A percentile compares a stretch with the other conserved stretches of the same genome.
These are phyloP conservation scores for Solanum megistacrolobum DNA, from an alignment of 257 asterid genomes.

Conservation along the genomic window DNA sequence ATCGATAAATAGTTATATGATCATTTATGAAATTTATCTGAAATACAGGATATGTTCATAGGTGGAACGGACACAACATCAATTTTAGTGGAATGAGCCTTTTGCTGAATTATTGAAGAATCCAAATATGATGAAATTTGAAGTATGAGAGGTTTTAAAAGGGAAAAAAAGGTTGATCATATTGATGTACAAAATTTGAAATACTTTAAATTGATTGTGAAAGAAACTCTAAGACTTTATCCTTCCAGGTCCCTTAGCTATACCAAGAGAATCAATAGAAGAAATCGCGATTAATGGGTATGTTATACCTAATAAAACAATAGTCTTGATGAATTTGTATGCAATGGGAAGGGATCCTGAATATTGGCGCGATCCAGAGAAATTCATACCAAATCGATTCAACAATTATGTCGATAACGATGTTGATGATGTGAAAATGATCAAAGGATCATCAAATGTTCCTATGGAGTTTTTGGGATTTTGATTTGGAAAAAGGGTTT, in stretches of 20 bases:
- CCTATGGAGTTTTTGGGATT: neutral
- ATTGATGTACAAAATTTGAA: neutral
- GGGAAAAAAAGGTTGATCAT: conserved; percentile 3
- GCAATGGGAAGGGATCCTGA: neutral
- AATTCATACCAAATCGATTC: neutral
- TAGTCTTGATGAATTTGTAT: conserved; percentile 4
- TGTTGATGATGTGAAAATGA: neutral
- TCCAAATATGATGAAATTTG: conserved; percentile 5
- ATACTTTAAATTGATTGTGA: conserved; percentile 6
- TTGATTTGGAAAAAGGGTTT: neutral
- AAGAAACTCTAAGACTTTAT: neutral
- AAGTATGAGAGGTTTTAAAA: conserved; percentile 5
- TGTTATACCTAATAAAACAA: neutral
- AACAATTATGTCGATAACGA: too few species aligned
- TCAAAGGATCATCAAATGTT: neutral
- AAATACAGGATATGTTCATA: neutral
- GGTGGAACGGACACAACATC: conserved; percentile 22
- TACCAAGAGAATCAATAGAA: conserved; percentile 10
- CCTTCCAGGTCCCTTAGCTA: neutral
- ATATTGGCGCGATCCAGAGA: neutral
- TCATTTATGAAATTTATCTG: neutral
- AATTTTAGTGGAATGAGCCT: conserved; percentile 1
- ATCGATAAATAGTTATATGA: neutral
- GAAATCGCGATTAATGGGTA: conserved; percentile 5
- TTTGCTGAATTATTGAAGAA: conserved; percentile 13